A percentile compares a stretch with the other conserved stretches of the same genome.
phyloP scores from a whole-genome alignment of 768 basidiomycete species.

The Pulveroboletus frians region DNA sequence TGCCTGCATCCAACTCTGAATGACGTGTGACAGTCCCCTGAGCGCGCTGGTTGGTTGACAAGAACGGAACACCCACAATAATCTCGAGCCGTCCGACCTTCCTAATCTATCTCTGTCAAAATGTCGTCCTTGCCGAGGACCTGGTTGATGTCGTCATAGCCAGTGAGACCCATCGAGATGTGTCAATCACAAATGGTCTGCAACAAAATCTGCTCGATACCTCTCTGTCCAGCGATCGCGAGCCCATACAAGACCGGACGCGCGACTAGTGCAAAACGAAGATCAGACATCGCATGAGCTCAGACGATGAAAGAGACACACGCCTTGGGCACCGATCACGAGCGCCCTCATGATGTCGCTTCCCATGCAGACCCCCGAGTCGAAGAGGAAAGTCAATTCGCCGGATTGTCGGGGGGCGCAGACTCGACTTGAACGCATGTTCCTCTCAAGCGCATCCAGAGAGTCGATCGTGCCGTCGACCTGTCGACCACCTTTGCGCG shows the following conservation, averaged over 20 bases:
- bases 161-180: slow-evolving; percentile 56
- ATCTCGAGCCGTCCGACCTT: no score
- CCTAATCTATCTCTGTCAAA: slow-evolving; percentile 19
- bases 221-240: slow-evolving; percentile 62
- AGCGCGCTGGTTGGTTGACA: not conserved
- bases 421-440: slow-evolving; percentile 59
- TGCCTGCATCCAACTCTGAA: slow-evolving; percentile 65
- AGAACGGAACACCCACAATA: slow-evolving; percentile 43
- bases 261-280: slow-evolving; percentile 42
- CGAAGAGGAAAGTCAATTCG: slow-evolving; percentile 60
- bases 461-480: slow-evolving; percentile 78
- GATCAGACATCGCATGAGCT: no score
- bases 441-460: slow-evolving; percentile 63
- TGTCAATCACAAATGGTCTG: slow-evolving; percentile 67
- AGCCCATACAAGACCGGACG: slow-evolving; percentile 76
- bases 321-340: slow-evolving; percentile 79
- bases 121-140: slow-evolving; percentile 49
- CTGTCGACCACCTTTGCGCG: slow-evolving; percentile 58
- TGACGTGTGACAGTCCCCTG: not conserved
- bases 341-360: slow-evolving; percentile 81
- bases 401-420: slow-evolving; percentile 54
- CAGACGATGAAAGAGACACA: slow-evolving; percentile 34
- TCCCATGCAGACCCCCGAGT: slow-evolving; percentile 76
- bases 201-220: slow-evolving; percentile 69
- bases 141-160: slow-evolving; percentile 53